Conservation (phyloP, 2,329 filamentous ascomycete species). For the Aspergillus glaucus region DNA sequence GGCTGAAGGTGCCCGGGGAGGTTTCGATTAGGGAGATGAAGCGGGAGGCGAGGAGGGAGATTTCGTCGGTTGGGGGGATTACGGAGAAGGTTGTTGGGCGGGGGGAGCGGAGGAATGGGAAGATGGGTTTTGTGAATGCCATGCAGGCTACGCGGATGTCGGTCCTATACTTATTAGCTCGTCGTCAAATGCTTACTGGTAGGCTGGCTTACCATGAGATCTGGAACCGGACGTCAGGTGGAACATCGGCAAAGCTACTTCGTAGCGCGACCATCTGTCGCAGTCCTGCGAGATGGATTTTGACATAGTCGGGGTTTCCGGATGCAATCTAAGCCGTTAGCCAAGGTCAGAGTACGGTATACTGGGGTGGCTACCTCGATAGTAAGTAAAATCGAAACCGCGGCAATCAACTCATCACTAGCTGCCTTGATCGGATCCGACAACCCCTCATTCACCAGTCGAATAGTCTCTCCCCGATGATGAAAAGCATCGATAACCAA, state of each 20-base stretch:
- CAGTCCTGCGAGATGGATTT: slow-evolving; percentile 34
- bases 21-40: slow-evolving; percentile 27
- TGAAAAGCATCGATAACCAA: slow-evolving; percentile 33
- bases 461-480: slow-evolving; percentile 34
- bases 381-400: slow-evolving; percentile 33
- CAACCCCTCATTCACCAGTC: slow-evolving; percentile 32
- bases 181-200: neutral
- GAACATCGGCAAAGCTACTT: slow-evolving; percentile 32
- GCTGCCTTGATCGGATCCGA: slow-evolving; percentile 33
- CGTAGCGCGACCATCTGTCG: slow-evolving; percentile 35
- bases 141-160: slow-evolving; percentile 37
- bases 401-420: slow-evolving; percentile 34
- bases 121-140: slow-evolving; percentile 32
- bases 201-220: slow-evolving; percentile 30
- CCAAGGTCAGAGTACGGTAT: neutral
- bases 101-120: slow-evolving; percentile 30
- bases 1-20: slow-evolving; percentile 27
- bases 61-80: slow-evolving; percentile 24
- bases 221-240: slow-evolving; percentile 32
- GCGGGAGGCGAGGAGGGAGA: slow-evolving; percentile 25
- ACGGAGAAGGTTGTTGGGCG: slow-evolving; percentile 26
- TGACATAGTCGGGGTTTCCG: slow-evolving; percentile 33
- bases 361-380: slow-evolving; percentile 27
- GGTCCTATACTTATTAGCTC: slow-evolving; percentile 23
- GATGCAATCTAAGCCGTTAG: slow-evolving; percentile 29